Base-by-base conservation (phyloP, 371 early-diverging fungal genomes). In the Mucor lusitanicus region DNA sequence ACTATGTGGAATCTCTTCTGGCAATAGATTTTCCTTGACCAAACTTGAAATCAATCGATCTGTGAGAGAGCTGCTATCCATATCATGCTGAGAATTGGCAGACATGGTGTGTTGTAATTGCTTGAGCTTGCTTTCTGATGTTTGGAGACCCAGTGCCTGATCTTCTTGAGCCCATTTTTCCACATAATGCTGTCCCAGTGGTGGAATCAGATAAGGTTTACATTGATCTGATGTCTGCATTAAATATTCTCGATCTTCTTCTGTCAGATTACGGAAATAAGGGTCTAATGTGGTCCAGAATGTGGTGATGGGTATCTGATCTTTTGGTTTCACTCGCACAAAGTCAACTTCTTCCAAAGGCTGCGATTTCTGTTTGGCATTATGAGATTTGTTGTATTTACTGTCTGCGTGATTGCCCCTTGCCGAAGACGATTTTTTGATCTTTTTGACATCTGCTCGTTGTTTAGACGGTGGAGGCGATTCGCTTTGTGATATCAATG, bases 91-190 rank as follows among this genome's bases (percentile, higher is more conserved):
- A 56, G 86, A 83, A 23, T 88, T 89, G 44, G 78, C 84, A 15
- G 33, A 21, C 28, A 35, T 59, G 7, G 17, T 55, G 7, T 32
- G 19, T 19, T 46, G 48, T 6, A 63, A 17, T 40, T 63, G 61
- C 17, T 63, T 68, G 13, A 69, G 19, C 28, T 59, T 62, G 19
- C 32, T 30, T 3, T 57, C 59, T 1, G 44, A 60, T 42, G 33
- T 60, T 35, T 64, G 32, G 7, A 27, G 13, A 4, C 53, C 59
- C 13, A 67, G 6, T 3, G 48, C 15, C 15, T 39, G 55, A 40
- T 97, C 96, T 69, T 96, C 95, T 59, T 91, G 94, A 3, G 90
- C 87, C 95, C 95, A 96, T 33, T 80, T 85, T 30, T 94, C 90
- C 7, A 81, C 68, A 69, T 94, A 96, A 67, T 90, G 85, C 19